Percentiles rank a stretch among this genome's conserved stretches.
phyloP scores from a whole-genome alignment of 139 green algal genomes.

The Prasinococcaceae sp. region DNA sequence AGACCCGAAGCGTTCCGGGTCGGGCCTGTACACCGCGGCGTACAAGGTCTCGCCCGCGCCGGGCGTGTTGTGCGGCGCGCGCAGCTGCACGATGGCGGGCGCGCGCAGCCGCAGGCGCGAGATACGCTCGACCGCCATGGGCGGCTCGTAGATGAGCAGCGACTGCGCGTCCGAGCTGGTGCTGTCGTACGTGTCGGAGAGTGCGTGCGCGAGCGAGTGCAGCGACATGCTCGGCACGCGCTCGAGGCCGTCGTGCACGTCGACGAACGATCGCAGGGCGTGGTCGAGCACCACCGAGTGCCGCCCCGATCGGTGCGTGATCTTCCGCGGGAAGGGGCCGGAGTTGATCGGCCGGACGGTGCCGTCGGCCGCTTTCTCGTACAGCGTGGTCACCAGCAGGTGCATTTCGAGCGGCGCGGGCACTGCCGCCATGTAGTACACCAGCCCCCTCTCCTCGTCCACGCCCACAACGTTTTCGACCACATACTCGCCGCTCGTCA shows the following conservation, averaged over 20 bases:
- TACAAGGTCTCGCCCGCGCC: neutral
- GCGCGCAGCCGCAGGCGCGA: slow-evolving; percentile 10
- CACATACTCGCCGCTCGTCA: slow-evolving; percentile 28
- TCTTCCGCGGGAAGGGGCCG: too few relatives aligned
- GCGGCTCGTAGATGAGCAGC: slow-evolving; percentile 16
- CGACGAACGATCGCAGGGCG: slow-evolving; percentile 21
- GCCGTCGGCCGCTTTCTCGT: neutral
- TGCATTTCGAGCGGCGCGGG: slow-evolving; percentile 26
- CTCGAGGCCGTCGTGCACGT: slow-evolving; percentile 19
- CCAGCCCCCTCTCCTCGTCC: slow-evolving; percentile 17
- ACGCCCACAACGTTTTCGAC: slow-evolving; percentile 26
- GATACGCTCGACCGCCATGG: slow-evolving; percentile 7
- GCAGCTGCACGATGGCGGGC: slow-evolving; percentile 13
- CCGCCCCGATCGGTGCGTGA: slow-evolving; percentile 20
- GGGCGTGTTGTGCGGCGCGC: neutral
- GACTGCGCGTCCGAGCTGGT: too few relatives aligned
- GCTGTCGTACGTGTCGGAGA: too few relatives aligned
- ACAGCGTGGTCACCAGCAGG: slow-evolving; percentile 22
- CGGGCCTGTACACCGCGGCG: slow-evolving; percentile 20
- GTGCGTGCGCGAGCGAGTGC: slow-evolving; percentile 16
- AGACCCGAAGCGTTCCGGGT: slow-evolving; percentile 13
- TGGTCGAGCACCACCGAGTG: slow-evolving; percentile 29
- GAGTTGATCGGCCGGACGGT: too few relatives aligned
- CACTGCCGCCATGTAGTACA: slow-evolving; percentile 29
- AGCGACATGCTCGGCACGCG: slow-evolving; percentile 16